Conservation (phyloP, 495 filamentous ascomycete genomes). For the Penicillium pulvis region DNA sequence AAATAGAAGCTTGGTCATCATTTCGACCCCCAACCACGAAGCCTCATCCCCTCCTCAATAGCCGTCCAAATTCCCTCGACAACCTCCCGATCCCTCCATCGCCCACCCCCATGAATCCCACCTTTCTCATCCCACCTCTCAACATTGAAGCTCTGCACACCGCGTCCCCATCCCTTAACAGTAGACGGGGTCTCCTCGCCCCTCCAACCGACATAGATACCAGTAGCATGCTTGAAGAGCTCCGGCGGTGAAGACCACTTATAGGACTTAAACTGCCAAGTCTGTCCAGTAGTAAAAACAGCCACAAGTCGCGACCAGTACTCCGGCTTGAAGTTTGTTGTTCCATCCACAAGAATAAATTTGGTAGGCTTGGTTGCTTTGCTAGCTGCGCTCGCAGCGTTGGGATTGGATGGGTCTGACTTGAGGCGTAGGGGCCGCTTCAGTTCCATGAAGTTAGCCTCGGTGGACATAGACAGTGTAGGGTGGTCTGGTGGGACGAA, state of each 20-base stretch:
- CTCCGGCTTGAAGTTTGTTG: conserved; percentile 94
- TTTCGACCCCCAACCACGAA: conserved; percentile 73
- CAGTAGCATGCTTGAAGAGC: conserved; percentile 83
- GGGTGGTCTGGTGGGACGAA: conserved; percentile 78
- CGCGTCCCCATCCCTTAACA: conserved; percentile 82
- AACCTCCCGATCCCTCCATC: conserved; percentile 91
- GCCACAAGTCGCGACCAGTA: conserved; percentile 97
- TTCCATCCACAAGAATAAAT: conserved; percentile 88
- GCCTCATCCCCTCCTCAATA: conserved; percentile 86
- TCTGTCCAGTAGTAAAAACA: conserved; percentile 96
- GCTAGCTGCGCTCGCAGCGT: conserved; percentile 25
- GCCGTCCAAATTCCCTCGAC: conserved; percentile 91
- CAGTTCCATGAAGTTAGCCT: conserved; percentile 79
- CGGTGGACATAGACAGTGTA: conserved; percentile 55
- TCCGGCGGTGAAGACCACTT: conserved; percentile 90
- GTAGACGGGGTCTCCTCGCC: conserved; percentile 77
- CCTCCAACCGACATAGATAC: conserved; percentile 88
- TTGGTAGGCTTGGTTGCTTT: conserved; percentile 65
- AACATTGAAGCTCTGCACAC: conserved; percentile 70
- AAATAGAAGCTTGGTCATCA: conserved; percentile 18
- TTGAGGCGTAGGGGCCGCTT: conserved; percentile 76
- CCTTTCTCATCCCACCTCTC: conserved; percentile 75
- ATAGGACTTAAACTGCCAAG: conserved; percentile 98
- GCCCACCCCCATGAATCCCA: conserved; percentile 55
- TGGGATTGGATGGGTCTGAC: conserved; percentile 33